Evolutionary conservation across 2,329 filamentous ascomycete genomes (phyloP).

Genomic region (Aaosphaeria arxii): DNA sequence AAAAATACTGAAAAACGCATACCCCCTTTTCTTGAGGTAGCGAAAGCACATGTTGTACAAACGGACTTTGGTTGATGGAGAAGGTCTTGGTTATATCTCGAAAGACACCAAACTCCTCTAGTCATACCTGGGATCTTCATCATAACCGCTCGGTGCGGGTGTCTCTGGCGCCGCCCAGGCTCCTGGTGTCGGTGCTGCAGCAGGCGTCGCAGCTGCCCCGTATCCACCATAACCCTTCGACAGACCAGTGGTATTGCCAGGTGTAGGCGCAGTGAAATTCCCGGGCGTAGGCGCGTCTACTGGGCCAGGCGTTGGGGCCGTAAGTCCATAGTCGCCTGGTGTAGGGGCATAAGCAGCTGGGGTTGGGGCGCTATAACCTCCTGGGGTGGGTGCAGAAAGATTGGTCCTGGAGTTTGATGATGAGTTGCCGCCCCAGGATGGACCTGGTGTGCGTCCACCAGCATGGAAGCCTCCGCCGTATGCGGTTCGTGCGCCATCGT

Average conservation of each 20-base stretch:
- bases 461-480: constrained; percentile 49
- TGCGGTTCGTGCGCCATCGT: constrained; percentile 31
- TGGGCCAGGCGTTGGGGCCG: constrained; percentile 36
- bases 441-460: constrained; percentile 52
- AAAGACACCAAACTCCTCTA: not conserved
- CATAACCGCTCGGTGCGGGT: constrained; percentile 40
- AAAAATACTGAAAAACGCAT: too few relatives aligned
- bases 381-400: constrained; percentile 29
- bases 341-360: constrained; percentile 37
- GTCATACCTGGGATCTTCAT: constrained; percentile 19
- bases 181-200: constrained; percentile 59
- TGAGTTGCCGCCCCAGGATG: constrained; percentile 49
- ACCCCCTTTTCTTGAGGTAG: too few relatives aligned
- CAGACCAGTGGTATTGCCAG: constrained; percentile 25
- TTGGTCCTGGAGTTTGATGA: constrained; percentile 23
- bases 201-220: constrained; percentile 34
- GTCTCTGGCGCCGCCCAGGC: constrained; percentile 57
- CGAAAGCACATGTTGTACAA: too few relatives aligned
- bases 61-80: too few relatives aligned
- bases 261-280: constrained; percentile 39
- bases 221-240: constrained; percentile 15
- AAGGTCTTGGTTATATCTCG: too few relatives aligned
- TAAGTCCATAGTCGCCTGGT: constrained; percentile 32
- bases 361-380: constrained; percentile 33
- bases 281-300: constrained; percentile 40